Evolutionary conservation across 257 asterid genomes (phyloP).

Genomic region (Paraleonurus japonicus): DNA sequence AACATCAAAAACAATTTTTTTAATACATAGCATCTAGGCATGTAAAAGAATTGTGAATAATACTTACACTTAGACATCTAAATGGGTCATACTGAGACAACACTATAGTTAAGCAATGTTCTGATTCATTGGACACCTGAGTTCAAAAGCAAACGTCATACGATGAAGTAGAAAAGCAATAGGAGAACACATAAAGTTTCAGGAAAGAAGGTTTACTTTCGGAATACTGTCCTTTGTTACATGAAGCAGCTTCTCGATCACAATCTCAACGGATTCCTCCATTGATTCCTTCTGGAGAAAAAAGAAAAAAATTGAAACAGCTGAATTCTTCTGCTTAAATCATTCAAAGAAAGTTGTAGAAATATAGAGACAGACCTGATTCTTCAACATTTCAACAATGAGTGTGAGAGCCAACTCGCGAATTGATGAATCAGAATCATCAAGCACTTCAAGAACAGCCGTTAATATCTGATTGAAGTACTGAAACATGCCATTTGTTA

Average conservation of each 20-base stretch:
- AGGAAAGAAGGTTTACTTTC: constrained; percentile 52
- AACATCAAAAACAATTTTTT: neutral
- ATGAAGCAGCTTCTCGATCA: constrained; percentile 86
- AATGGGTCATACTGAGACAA: constrained; percentile 83
- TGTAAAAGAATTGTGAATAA: neutral
- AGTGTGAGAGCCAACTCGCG: constrained; percentile 77
- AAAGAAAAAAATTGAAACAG: neutral
- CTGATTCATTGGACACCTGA: constrained; percentile 89
- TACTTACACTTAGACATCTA: constrained; percentile 90
- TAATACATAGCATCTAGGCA: neutral
- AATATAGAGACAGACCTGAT: constrained; percentile 59
- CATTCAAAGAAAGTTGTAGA: neutral
- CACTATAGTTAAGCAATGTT: constrained; percentile 80
- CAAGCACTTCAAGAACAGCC: constrained; percentile 85
- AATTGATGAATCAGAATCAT: constrained; percentile 77
- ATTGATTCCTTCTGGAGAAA: constrained; percentile 67
- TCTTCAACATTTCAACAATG: constrained; percentile 85
- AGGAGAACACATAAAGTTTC: constrained; percentile 12
- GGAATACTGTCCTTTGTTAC: constrained; percentile 70
- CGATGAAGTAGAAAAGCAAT: constrained; percentile 2
- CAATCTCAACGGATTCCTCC: constrained; percentile 95
- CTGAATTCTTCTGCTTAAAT: neutral
- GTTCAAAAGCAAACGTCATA: constrained; percentile 19
- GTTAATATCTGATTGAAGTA: constrained; percentile 96
- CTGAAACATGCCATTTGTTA: constrained; percentile 47